These are phyloP conservation scores for Amanita jacksonii DNA, from an alignment of 768 basidiomycete species.

Conservation along the genomic window DNA sequence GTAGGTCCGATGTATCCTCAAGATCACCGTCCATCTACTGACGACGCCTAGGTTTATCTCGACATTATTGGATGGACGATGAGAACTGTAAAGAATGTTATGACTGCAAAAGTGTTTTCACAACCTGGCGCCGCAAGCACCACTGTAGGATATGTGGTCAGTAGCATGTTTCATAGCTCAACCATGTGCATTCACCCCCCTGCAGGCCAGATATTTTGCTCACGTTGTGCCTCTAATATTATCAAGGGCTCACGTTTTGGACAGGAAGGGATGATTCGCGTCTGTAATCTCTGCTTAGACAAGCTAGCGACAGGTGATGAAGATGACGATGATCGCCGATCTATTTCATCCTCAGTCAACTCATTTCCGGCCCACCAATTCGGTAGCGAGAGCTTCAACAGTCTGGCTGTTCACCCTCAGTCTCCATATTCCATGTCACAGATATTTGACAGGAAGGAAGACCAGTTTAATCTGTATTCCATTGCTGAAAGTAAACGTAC, in stretches of 20 bases:
- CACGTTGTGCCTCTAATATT: constrained; percentile 92
- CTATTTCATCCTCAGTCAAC: constrained; percentile 61
- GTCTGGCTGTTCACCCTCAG: constrained; percentile 45
- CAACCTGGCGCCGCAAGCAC: constrained; percentile 90
- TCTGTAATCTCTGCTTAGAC: constrained; percentile 93
- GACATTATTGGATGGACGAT: constrained; percentile 99
- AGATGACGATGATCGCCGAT: constrained; percentile 82
- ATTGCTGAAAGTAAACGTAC: constrained; percentile 67
- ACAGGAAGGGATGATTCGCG: constrained; percentile 89
- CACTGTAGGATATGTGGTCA: constrained; percentile 95
- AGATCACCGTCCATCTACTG: constrained; percentile 3
- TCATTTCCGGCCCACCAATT: constrained; percentile 77
- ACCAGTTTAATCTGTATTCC: constrained; percentile 73
- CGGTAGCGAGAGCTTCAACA: constrained; percentile 30
- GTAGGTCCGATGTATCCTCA: constrained; percentile 25
- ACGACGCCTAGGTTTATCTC: constrained; percentile 54
- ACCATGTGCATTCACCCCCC: neutral
- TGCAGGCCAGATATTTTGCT: constrained; percentile 93
- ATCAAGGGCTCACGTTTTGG: constrained; percentile 93
- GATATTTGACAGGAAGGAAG: constrained; percentile 68
- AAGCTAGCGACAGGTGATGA: constrained; percentile 83
- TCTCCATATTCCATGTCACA: constrained; percentile 87
- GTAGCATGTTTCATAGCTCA: constrained; percentile 13
- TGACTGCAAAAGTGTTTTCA: constrained; percentile 91
- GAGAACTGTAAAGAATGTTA: constrained; percentile 93